phyloP scores from a whole-genome alignment of 441 rosid species.

The Croton setiger region DNA sequence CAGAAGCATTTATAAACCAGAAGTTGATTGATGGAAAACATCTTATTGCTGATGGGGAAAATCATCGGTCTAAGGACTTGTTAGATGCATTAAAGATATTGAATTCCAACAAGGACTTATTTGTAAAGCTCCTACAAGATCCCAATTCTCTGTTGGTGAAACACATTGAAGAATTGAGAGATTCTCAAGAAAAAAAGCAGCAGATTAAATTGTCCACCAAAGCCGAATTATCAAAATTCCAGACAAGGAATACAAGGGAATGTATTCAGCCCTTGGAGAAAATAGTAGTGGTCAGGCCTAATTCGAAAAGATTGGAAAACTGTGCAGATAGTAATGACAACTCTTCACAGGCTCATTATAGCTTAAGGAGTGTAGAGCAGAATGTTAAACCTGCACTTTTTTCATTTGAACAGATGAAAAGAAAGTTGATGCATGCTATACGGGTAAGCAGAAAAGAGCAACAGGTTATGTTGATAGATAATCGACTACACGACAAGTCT shows the following conservation, averaged over 20 bases:
- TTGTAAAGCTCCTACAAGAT: slow-evolving; percentile 64
- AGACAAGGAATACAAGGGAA: slow-evolving; percentile 13
- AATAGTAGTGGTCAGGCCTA: slow-evolving; percentile 54
- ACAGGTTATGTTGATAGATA: slow-evolving; percentile 17
- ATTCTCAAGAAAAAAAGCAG: slow-evolving; percentile 31
- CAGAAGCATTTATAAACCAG: slow-evolving; percentile 57
- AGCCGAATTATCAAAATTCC: slow-evolving; percentile 20
- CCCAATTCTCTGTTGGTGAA: slow-evolving; percentile 59
- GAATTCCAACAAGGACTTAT: slow-evolving; percentile 68
- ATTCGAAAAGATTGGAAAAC: slow-evolving; percentile 31
- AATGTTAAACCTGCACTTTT: slow-evolving; percentile 37
- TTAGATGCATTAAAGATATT: slow-evolving; percentile 63
- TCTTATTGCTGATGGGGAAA: slow-evolving; percentile 20
- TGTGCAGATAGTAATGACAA: slow-evolving; percentile 21
- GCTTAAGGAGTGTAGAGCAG: slow-evolving; percentile 25
- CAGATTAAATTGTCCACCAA: slow-evolving; percentile 19
- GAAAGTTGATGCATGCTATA: slow-evolving; percentile 53
- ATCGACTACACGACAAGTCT: slow-evolving; percentile 13
- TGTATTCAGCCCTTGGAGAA: slow-evolving; percentile 27
- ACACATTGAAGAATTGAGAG: slow-evolving; percentile 47
- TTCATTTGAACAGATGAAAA: slow-evolving; percentile 51
- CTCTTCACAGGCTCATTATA: slow-evolving; percentile 21
- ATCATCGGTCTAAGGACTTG: slow-evolving; percentile 51
- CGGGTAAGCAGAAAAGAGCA: slow-evolving; percentile 39
- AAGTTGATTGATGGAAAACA: slow-evolving; percentile 38